phyloP scores from a whole-genome alignment of 805 yeast genomes.

The Candida piceae region DNA sequence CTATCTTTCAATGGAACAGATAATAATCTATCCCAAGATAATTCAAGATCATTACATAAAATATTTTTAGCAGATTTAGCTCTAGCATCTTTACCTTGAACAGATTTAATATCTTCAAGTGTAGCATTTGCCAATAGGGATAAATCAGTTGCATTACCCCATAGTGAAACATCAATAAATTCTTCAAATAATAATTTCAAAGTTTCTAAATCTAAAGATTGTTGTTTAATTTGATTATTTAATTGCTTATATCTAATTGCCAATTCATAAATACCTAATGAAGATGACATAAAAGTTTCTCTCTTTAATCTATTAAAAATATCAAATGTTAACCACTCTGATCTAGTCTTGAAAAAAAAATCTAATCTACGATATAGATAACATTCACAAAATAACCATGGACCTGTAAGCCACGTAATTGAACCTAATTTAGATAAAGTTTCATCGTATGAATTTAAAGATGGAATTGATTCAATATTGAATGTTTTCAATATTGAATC shows the following conservation, averaged over 20 bases:
- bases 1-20: constrained; percentile 28
- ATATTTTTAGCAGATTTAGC: constrained; percentile 76
- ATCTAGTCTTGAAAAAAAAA: constrained; percentile 33
- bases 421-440: constrained; percentile 34
- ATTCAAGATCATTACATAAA: constrained; percentile 64
- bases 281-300: constrained; percentile 69
- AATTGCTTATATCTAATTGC: constrained; percentile 57
- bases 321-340: constrained; percentile 58
- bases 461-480: constrained; percentile 31
- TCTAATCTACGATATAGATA: constrained; percentile 70
- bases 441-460: constrained; percentile 56
- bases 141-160: constrained; percentile 98
- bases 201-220: too few relatives aligned
- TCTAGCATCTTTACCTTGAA: constrained; percentile 87
- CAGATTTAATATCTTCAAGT: constrained; percentile 80
- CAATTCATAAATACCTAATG: constrained; percentile 73
- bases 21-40: constrained; percentile 54
- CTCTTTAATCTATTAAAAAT: constrained; percentile 67
- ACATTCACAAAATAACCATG: constrained; percentile 89
- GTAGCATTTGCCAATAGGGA: constrained; percentile 86
- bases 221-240: too few relatives aligned
- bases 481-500: constrained; percentile 42
- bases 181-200: constrained; percentile 66
- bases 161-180: constrained; percentile 78
- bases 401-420: constrained; percentile 73